Evolutionary conservation across 495 filamentous ascomycete species (phyloP).

Genomic region (Glarea lozoyensis): DNA sequence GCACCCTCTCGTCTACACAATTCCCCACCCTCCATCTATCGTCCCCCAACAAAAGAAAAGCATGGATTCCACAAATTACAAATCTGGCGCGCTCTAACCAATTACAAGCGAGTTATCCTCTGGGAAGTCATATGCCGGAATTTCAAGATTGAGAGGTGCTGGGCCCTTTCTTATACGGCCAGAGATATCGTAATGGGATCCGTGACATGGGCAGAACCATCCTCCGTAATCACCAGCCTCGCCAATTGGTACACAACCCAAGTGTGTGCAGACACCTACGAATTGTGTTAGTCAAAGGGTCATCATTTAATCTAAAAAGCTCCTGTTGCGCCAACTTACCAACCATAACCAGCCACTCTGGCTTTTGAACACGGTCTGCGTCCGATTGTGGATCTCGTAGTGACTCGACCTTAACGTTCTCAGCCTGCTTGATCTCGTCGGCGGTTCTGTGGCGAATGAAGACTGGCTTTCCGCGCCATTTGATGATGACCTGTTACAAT

Average conservation of each 20-base stretch:
- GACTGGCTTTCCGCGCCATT: conserved; percentile 99
- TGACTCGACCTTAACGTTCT: conserved; percentile 61
- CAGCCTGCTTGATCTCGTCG: conserved; percentile 78
- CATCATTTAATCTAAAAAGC: background rate
- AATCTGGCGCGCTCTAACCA: conserved; percentile 43
- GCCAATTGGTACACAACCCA: conserved; percentile 98
- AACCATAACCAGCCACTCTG: conserved; percentile 99
- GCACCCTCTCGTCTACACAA: conserved; percentile 4
- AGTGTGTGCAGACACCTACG: conserved; percentile 94
- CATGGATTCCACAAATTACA: conserved; percentile 8
- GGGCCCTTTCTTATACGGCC: conserved; percentile 93
- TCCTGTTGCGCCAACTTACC: conserved; percentile 42
- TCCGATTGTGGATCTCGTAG: conserved; percentile 90
- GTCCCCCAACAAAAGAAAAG: conserved; percentile 6
- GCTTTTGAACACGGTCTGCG: conserved; percentile 88
- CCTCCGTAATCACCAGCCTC: conserved; percentile 97
- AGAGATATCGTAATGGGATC: conserved; percentile 99
- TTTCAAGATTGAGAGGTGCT: conserved; percentile 93
- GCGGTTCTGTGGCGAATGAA: conserved; percentile 98
- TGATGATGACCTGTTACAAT: conserved; percentile 78
- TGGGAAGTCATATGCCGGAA: conserved; percentile 81
- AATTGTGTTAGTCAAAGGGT: conserved; percentile 8
- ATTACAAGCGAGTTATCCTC: conserved; percentile 72
- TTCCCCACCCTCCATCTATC: background rate
- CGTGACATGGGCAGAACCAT: conserved; percentile 99